Conservation (phyloP, 257 asterid genomes). For the Ballota nigra region DNA sequence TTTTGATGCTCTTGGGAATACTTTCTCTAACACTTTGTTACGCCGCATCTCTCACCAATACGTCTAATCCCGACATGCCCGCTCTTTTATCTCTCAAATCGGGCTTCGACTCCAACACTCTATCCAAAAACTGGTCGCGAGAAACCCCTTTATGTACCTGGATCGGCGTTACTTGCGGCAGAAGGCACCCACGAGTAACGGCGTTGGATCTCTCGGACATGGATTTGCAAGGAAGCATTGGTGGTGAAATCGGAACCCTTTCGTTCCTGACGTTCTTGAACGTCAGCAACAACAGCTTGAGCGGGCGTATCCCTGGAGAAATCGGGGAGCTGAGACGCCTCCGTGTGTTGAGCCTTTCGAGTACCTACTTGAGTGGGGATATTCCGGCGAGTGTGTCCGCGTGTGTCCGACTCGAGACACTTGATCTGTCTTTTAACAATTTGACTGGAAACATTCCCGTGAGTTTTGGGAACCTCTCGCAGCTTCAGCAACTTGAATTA, state of each 20-base stretch:
- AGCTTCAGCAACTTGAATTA: not conserved
- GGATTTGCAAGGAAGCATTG: not conserved
- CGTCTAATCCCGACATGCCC: not conserved
- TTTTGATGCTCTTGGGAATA: not conserved
- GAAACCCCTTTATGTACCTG: slow-evolving; percentile 5
- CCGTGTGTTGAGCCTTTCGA: not conserved
- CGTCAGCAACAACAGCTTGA: not conserved
- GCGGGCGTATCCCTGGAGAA: not conserved
- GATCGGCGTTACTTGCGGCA: slow-evolving; percentile 14
- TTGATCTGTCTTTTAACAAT: not conserved
- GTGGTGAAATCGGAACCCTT: slow-evolving; percentile 1
- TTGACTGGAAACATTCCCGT: not conserved
- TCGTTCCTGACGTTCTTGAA: not conserved
- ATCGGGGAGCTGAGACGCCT: not conserved
- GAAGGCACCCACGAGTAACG: not conserved
- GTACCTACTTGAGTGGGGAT: not conserved
- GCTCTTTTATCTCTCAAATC: not conserved
- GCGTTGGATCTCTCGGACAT: not conserved
- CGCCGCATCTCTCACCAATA: not conserved
- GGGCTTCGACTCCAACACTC: not conserved
- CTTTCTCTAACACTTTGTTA: not conserved
- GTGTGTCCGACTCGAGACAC: not conserved
- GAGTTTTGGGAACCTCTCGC: not conserved
- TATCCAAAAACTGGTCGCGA: slow-evolving; percentile 7
- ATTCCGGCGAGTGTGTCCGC: not conserved